These are phyloP conservation scores for Phytophthora hybrid DNA, from an alignment of 352 stramenopile species.

Conservation along the genomic window DNA sequence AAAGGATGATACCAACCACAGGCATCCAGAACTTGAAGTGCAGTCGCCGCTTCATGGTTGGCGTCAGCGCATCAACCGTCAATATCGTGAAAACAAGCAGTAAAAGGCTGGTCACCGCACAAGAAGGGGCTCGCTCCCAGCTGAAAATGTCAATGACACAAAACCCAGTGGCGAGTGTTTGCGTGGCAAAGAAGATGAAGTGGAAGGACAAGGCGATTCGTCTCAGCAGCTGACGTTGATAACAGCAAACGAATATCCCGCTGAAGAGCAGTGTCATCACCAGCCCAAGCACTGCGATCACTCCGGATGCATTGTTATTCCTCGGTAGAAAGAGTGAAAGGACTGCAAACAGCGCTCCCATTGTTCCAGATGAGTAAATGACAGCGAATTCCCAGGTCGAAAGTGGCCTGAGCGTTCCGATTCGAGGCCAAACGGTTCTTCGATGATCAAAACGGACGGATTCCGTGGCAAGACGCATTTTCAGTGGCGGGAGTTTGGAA, in stretches of 20 bases:
- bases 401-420: conserved; percentile 1
- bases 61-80: conserved; percentile 7
- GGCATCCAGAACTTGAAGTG: not conserved
- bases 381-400: not conserved
- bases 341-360: not conserved
- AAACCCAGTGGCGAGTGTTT: not conserved
- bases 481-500: not conserved
- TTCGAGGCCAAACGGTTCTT: conserved; percentile 22
- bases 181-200: conserved; percentile 9
- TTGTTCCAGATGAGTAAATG: not conserved
- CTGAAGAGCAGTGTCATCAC: not conserved
- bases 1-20: not conserved
- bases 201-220: conserved; percentile 17
- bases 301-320: not conserved
- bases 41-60: conserved; percentile 8
- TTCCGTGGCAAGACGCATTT: conserved; percentile 15
- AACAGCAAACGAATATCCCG: conserved; percentile 10
- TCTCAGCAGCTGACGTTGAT: conserved; percentile 19
- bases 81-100: not conserved
- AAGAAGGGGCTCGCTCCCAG: conserved; percentile 12
- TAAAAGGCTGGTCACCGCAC: not conserved
- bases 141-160: conserved; percentile 14
- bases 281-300: not conserved
- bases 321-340: not conserved
- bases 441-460: conserved; percentile 2